These are phyloP conservation scores for Metschnikowia cerradonensis DNA, from an alignment of 805 yeast genomes.

Conservation along the genomic window DNA sequence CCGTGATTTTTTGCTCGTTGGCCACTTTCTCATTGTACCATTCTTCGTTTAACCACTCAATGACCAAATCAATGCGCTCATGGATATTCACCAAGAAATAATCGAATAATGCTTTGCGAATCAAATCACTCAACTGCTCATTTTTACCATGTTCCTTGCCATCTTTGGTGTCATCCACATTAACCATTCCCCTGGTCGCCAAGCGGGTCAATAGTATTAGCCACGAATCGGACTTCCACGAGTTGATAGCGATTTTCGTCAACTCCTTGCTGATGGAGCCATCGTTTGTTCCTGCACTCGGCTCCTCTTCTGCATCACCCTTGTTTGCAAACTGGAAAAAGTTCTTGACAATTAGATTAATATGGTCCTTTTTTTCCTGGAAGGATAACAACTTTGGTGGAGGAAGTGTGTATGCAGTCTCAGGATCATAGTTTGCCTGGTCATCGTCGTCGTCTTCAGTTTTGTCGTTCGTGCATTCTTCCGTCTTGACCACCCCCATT, in stretches of 20 bases:
- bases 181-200: slow-evolving; percentile 73
- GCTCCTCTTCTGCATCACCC: slow-evolving; percentile 13
- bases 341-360: slow-evolving; percentile 55
- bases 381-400: slow-evolving; percentile 50
- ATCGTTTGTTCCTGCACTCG: slow-evolving; percentile 4
- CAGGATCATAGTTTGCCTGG: slow-evolving; percentile 33
- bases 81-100: slow-evolving; percentile 73
- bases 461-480: slow-evolving; percentile 13
- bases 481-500: slow-evolving; percentile 14
- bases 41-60: slow-evolving; percentile 95
- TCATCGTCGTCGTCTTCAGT: slow-evolving; percentile 20
- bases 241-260: slow-evolving; percentile 50
- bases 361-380: slow-evolving; percentile 54
- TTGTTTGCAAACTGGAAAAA: slow-evolving; percentile 48
- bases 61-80: slow-evolving; percentile 64
- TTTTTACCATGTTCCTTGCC: slow-evolving; percentile 24
- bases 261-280: slow-evolving; percentile 45
- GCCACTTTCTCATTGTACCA: slow-evolving; percentile 65
- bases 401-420: slow-evolving; percentile 50
- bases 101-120: slow-evolving; percentile 67
- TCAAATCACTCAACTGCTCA: slow-evolving; percentile 50
- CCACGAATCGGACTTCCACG: slow-evolving; percentile 70
- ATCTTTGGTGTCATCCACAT: slow-evolving; percentile 18
- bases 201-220: slow-evolving; percentile 66
- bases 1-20: slow-evolving; percentile 28